Base-by-base conservation (phyloP, 306 rosid genomes). In the Bauhinia variegata region DNA sequence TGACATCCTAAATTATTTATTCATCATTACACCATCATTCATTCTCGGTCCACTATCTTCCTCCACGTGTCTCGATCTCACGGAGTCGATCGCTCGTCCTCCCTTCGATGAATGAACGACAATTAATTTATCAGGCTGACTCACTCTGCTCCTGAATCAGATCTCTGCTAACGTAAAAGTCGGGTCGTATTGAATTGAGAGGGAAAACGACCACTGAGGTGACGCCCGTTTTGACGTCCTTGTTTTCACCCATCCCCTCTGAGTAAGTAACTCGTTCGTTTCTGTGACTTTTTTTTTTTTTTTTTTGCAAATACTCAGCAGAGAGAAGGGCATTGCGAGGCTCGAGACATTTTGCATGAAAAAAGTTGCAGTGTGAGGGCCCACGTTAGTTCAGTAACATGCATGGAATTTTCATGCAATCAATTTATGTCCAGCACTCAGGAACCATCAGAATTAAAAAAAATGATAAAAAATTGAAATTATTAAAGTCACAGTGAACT, bases 1-100 rank as follows among this genome's bases (percentile, higher is more conserved):
- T 17, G 68, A 80, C 66, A 52, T 70, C 77, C 54, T 73, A 82
- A 89, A 91, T 88, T 59, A 88, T 91, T 82, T 84, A 81, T 69
- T 81, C 91, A 91, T 91, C 85, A 91, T 91, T 86, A 86, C 91
- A 44, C 79, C 76, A 89, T 89, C 82, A 89, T 88, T 75, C 81
- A 76, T 39, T 15, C 81, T 75, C 75, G 72, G 72, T 77, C 63
- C 60, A 68, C 47, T 78, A 72, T 70, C 83, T 70, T 32, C 3
- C 3, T 49, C 65, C 87, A 86, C 88, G 89, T 76, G 89, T 80
- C 78, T 18, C 16, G 4, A 53, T 68, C 84, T 23, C 11, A 16
- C 54, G 38, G 19, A 50, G 75, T 80, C 87, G 84, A 52, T 78
- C 1, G 2, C 28, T 1, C 28, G 28, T 23, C 28, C 28, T 23